A percentile compares a stretch with the other conserved stretches of the same genome.
phyloP scores from a whole-genome alignment of 2,329 filamentous ascomycete species.

The Aspergillus thermomutatus region DNA sequence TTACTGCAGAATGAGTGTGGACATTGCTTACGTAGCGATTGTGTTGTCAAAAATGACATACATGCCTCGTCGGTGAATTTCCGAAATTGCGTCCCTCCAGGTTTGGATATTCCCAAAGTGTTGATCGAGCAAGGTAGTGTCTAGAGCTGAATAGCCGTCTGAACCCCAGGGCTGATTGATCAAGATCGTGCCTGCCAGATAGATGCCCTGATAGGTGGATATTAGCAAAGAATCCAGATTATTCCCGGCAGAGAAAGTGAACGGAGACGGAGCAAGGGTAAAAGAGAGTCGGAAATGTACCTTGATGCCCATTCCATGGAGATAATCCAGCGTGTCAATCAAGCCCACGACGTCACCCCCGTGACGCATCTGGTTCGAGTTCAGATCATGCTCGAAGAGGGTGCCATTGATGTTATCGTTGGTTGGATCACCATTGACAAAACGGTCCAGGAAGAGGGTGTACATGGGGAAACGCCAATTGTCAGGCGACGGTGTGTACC shows the following conservation, averaged over 20 bases:
- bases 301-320: constrained; percentile 63
- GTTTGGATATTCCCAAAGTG: constrained; percentile 59
- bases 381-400: constrained; percentile 58
- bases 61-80: constrained; percentile 62
- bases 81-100: constrained; percentile 57
- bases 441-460: constrained; percentile 61
- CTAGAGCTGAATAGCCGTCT: constrained; percentile 59
- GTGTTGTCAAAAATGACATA: constrained; percentile 66
- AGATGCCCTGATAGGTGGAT: constrained; percentile 47
- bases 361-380: constrained; percentile 61
- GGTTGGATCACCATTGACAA: constrained; percentile 61
- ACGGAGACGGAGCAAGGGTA: neutral
- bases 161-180: constrained; percentile 64
- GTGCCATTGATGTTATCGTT: constrained; percentile 64
- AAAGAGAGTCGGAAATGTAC: constrained; percentile 25
- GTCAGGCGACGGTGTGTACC: constrained; percentile 52
- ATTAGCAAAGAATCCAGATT: constrained; percentile 1
- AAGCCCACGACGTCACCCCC: constrained; percentile 60
- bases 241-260: neutral
- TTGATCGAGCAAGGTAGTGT: constrained; percentile 61
- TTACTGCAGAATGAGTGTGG: neutral
- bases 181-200: constrained; percentile 61
- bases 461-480: constrained; percentile 68
- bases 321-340: constrained; percentile 60
- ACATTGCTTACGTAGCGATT: constrained; percentile 53